Base-by-base conservation (phyloP, 306 rosid genomes). In the Cicer judaicum region DNA sequence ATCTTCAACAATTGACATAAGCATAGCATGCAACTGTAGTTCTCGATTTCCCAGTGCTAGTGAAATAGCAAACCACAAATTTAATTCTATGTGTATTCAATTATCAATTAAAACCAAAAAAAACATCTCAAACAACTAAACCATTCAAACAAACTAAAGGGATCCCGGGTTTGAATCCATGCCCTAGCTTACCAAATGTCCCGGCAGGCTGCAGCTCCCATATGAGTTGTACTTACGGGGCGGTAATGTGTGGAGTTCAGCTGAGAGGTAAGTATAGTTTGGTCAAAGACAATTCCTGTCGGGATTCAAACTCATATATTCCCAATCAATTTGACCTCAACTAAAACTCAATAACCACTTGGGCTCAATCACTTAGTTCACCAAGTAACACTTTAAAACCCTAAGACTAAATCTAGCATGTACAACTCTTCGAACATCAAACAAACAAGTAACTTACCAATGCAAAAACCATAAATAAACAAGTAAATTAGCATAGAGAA, bases 121-220 rank as follows among this genome's bases (percentile, higher is more conserved):
- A 12, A 34, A 21, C 7, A 15, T 36, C 49, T 71, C 39, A 41
- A 71, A 36, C 70, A 15, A 57, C 46, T 19, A 71, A 65, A n/a
- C 44, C 72, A 64, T 66, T 52, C 69, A 73, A 78, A 68, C 52
- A 61, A 66, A 47, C 54, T 15, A 56, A 62, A 1, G 52, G 48
- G 47, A 4, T 4, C 36, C 36, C 36, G 5, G 5, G 5, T 29
- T 29, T 4, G 36, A 29, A 29, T 4, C 36, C 5, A 4, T 29
- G 36, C 36, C 36, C 36, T 29, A 29, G 36, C 36, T 29, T 29
- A 29, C 4, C 36, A 29, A 29, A 29, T 29, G 36, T 29, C 36
- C 36, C 36, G 4, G 36, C 5, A 29, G 36, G 36, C 36, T 29
- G 36, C 36, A 29, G 5, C 5, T 3, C 4, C 5, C 36, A 29